Base-by-base conservation (phyloP, 169 alveolate genomes). In the Plasmodium vinckei region DNA sequence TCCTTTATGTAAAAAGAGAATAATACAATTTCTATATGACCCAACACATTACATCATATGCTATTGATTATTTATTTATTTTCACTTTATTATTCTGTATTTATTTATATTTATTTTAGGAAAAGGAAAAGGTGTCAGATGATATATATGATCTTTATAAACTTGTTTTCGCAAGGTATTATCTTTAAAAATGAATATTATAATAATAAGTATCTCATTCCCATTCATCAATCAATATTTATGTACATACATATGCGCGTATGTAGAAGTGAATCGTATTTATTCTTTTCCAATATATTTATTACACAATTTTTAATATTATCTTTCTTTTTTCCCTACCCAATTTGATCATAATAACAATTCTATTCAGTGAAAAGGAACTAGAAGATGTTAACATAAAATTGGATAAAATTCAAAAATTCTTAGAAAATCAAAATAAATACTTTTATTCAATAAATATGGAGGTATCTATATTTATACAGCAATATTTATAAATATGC, bases 381-480 rank as follows among this genome's bases (percentile, higher is more conserved):
- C 71, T 79, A n/a, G 77, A 63, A 65, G 89, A 79, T 33, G 47
- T 79, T 51, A 79, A 79, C 60, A 79, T 79, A 23, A 79, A 79
- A 56, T 21, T 79, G 59, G 89, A 79, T 46, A 79, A 79, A 54
- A 79, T 79, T 65, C 47, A 65, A 79, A 65, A 79, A 46, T 79
- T 65, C 60, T 13, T 79, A 12, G 89, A 79, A 47, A 79, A 79
- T 15, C 89, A 79, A 79, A 79, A 79, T 57, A 65, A 54, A n/a
- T 84, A 84, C 53, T 84, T 84, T 33, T 13, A 84, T 51, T 84
- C 91, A 17, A 84, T 84, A 56, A 67, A 84, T 69, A 84, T 84
- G 87, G 91, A 84, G 72, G 91, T 84, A 84, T 17, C 17, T 25
- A 47, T 12, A 44, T 13, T 21, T 33, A 12, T 53, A 13, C 15